These are phyloP conservation scores for Schizosaccharomyces pombe DNA, from an alignment of 805 yeast genomes.

Conservation along the genomic window DNA sequence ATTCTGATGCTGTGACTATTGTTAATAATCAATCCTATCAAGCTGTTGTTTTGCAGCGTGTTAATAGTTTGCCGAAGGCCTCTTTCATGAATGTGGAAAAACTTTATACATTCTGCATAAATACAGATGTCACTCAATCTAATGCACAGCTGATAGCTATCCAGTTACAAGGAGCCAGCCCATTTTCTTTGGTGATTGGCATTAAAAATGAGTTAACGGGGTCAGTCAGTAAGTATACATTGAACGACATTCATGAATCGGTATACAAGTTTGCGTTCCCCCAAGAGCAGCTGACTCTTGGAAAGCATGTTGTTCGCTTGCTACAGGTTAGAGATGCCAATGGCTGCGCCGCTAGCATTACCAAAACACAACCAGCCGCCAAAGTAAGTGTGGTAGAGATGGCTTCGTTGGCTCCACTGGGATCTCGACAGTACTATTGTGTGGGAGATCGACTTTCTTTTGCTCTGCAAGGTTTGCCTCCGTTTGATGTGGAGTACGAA, in stretches of 20 bases:
- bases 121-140: neutral
- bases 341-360: conserved; percentile 31
- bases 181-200: conserved; percentile 20
- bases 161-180: conserved; percentile 3
- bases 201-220: conserved; percentile 40
- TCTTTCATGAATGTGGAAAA: conserved; percentile 25
- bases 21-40: conserved; percentile 11
- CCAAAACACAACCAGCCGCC: conserved; percentile 20
- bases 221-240: conserved; percentile 22
- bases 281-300: conserved; percentile 27
- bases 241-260: neutral
- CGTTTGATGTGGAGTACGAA: conserved; percentile 50
- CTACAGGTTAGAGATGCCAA: conserved; percentile 37
- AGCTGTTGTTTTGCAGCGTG: conserved; percentile 26
- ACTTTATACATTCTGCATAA: conserved; percentile 28
- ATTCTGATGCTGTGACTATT: conserved; percentile 17
- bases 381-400: conserved; percentile 47
- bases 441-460: conserved; percentile 78
- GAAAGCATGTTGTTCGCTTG: conserved; percentile 41
- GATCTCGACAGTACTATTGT: conserved; percentile 36
- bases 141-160: neutral
- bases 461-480: conserved; percentile 53
- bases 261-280: neutral
- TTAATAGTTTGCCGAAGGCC: conserved; percentile 40
- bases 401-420: conserved; percentile 36